Base-by-base conservation (phyloP, 129 eudicot genomes). In the Flaveria robusta region DNA sequence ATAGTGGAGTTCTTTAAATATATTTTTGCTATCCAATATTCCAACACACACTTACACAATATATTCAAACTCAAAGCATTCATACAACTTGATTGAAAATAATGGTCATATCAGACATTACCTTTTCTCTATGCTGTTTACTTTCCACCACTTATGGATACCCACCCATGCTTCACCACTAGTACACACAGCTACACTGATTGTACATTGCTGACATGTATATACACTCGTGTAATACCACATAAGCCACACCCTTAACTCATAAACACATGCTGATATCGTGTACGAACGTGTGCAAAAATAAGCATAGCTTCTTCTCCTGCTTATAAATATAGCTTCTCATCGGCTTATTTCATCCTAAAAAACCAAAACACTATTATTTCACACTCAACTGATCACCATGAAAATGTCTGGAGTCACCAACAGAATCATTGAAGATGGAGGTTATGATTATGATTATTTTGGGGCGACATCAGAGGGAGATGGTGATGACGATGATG, bases 401-500 rank as follows among this genome's bases (percentile, higher is more conserved):
- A 63, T 16, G 10, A 51, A 68, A 56, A 84, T 84, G 87, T 26
- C 77, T 47, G 54, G 70, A 39, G 70, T 71, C 66, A 66, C 77
- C 60, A 84, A 47, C 62, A 66, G 18, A 18, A 51, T 54, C 29
- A 9, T 15, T 27, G n/a, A 60, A 11, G 66, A 8, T 60, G 41
- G 19, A 24, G n/a, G 24, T 15, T 29, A 7, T 63, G 68, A 34
- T 34, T 5, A 34, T 34, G 39, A 31, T 14, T 29, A 63, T 63
- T 45, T 63, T 63, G 13, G 10, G 45, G 23, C 7, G 20, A 31
- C 12, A 63, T 27, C 13, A 31, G 68, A 63, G 68, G 68, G 43
- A 27, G 82, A 78, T 19, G 76, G 82, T n/a, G 77, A 78, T 2
- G 54, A 70, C 18, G 81, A 78, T 20, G 82, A 70, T 78, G 77